Percentiles rank a stretch among this genome's conserved stretches.
Conservation (phyloP, 768 basidiomycete species). For the Butyriboletus loyo region DNA sequence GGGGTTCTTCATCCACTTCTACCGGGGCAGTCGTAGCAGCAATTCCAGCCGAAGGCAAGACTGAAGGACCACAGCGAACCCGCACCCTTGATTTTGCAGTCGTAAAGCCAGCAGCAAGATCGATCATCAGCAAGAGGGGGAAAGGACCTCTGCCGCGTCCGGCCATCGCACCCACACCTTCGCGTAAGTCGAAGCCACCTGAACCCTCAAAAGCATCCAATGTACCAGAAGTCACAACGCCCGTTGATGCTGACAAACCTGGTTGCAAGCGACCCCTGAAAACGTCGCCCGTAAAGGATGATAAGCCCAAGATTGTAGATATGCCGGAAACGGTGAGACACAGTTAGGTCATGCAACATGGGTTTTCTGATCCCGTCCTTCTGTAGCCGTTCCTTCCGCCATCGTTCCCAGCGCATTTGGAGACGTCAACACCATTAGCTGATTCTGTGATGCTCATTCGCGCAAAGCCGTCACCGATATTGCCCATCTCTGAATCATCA, state of each 20-base stretch:
- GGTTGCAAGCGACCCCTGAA: slow-evolving; percentile 1
- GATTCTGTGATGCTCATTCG: slow-evolving; percentile 21
- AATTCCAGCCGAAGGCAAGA: slow-evolving; percentile 16
- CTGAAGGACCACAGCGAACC: slow-evolving; percentile 12
- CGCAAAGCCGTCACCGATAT: slow-evolving; percentile 45
- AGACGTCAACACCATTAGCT: slow-evolving; percentile 52
- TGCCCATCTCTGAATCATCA: slow-evolving; percentile 22
- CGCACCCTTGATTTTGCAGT: slow-evolving; percentile 43
- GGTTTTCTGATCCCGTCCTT: slow-evolving; percentile 13
- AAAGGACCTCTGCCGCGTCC: slow-evolving; percentile 6
- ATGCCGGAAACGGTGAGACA: slow-evolving; percentile 38
- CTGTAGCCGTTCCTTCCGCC: slow-evolving; percentile 49
- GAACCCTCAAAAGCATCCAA: slow-evolving; percentile 8
- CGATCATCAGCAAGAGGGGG: slow-evolving; percentile 21
- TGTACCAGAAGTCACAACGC: not conserved
- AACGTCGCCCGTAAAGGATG: slow-evolving; percentile 1
- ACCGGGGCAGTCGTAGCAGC: not conserved
- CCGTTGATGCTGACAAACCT: not conserved
- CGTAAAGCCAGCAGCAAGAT: slow-evolving; percentile 36
- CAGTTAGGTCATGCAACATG: slow-evolving; percentile 1
- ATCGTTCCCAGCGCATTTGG: slow-evolving; percentile 51
- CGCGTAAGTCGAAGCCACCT: slow-evolving; percentile 10
- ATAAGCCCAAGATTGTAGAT: slow-evolving; percentile 30
- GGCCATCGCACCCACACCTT: slow-evolving; percentile 3
- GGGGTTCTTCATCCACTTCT: slow-evolving; percentile 1